Evolutionary conservation across 1,284 basidiomycete species (phyloP).

Genomic region (Fomes fomentarius): DNA sequence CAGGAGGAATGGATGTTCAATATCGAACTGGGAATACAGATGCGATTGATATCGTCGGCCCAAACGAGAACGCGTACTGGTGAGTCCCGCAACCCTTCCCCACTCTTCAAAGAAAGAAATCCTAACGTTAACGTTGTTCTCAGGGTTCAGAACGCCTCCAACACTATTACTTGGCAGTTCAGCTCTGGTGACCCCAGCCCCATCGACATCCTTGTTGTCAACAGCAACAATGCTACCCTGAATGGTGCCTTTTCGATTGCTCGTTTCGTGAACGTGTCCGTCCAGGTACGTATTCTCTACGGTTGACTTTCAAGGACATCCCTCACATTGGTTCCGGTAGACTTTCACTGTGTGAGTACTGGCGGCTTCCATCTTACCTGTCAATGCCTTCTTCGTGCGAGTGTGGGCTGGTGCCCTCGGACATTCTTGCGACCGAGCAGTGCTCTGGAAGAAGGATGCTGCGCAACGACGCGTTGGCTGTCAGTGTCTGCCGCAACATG

Average conservation of each 20-base stretch:
- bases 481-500: too few species aligned
- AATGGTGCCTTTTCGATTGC: slow-evolving; percentile 43
- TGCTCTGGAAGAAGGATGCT: too few species aligned
- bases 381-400: background rate
- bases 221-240: slow-evolving; percentile 36
- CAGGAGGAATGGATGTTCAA: background rate
- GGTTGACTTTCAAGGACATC: background rate
- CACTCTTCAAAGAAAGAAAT: too few species aligned
- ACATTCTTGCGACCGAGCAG: too few species aligned
- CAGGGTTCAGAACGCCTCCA: slow-evolving; percentile 42
- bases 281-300: slow-evolving; percentile 27
- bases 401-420: too few species aligned
- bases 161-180: slow-evolving; percentile 41
- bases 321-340: slow-evolving; percentile 5
- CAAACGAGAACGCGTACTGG: slow-evolving; percentile 39
- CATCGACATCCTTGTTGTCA: slow-evolving; percentile 38
- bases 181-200: slow-evolving; percentile 37
- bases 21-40: slow-evolving; percentile 13
- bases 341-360: slow-evolving; percentile 28
- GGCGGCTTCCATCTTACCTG: background rate
- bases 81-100: slow-evolving; percentile 9
- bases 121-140: too few species aligned
- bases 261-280: slow-evolving; percentile 35
- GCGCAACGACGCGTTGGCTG: too few species aligned
- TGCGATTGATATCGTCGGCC: slow-evolving; percentile 36